Percentiles rank a stretch among this genome's conserved stretches.
Evolutionary conservation across 2,329 filamentous ascomycete genomes (phyloP).

Genomic region (Seiridium cupressi): DNA sequence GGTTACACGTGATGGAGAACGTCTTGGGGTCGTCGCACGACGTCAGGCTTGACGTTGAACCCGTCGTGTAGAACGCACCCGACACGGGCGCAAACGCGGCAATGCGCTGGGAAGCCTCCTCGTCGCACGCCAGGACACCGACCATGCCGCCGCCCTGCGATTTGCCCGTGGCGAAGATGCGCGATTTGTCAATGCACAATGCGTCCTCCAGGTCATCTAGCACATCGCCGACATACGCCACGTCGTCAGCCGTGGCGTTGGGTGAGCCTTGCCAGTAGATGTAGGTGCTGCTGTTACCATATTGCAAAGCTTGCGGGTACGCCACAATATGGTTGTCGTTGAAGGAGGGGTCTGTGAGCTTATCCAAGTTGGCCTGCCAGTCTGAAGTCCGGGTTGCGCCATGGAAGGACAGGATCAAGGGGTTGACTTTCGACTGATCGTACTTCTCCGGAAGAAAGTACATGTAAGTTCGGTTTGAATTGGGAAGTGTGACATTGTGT

Average conservation of each 20-base stretch:
- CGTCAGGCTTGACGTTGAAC: constrained; percentile 3
- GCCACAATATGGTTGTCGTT: constrained; percentile 17
- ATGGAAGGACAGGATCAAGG: constrained; percentile 17
- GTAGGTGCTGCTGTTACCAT: constrained; percentile 4
- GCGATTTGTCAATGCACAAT: constrained; percentile 21
- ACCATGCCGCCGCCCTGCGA: constrained; percentile 25
- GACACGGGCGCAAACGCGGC: constrained; percentile 26
- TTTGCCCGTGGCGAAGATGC: constrained; percentile 26
- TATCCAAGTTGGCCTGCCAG: constrained; percentile 16
- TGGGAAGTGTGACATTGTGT: neutral
- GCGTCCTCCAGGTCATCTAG: constrained; percentile 23
- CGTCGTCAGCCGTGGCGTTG: constrained; percentile 20
- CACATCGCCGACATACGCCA: constrained; percentile 19
- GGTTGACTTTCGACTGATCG: constrained; percentile 3
- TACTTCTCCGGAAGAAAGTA: constrained; percentile 16
- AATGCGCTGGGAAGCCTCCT: constrained; percentile 16
- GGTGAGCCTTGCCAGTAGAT: constrained; percentile 19
- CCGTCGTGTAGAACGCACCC: constrained; percentile 21
- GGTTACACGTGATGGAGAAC: constrained; percentile 33
- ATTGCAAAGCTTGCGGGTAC: constrained; percentile 14
- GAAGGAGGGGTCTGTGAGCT: constrained; percentile 15
- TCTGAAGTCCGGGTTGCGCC: constrained; percentile 14
- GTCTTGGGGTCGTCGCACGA: constrained; percentile 28
- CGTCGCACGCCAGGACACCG: constrained; percentile 22
- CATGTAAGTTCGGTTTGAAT: constrained; percentile 11